Conservation (phyloP, 306 rosid genomes). For the Vigna reflexopilosa region DNA sequence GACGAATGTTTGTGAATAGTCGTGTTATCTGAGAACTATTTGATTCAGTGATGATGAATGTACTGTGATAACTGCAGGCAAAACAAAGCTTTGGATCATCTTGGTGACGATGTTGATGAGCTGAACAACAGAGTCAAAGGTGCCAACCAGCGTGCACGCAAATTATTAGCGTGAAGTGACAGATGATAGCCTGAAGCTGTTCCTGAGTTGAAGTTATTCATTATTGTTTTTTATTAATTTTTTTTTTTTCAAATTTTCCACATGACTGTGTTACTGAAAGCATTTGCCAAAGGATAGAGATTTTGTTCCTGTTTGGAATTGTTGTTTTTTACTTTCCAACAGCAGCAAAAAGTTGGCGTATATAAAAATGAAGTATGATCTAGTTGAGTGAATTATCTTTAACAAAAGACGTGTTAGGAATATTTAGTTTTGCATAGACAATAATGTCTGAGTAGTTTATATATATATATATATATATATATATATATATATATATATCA, state of each 20-base stretch:
- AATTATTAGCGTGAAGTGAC: conserved; percentile 54
- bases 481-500: no score
- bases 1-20: neutral
- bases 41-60: neutral
- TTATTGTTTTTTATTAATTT: conserved; percentile 5
- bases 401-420: neutral
- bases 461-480: no score
- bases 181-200: conserved; percentile 4
- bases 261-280: neutral
- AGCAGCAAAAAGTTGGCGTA: neutral
- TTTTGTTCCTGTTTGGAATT: conserved; percentile 7
- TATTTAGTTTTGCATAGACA: neutral
- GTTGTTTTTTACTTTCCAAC: neutral
- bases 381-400: neutral
- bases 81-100: conserved; percentile 88
- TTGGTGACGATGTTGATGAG: conserved; percentile 77
- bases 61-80: conserved; percentile 70
- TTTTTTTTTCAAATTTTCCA: neutral
- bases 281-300: conserved; percentile 10
- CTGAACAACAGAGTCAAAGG: conserved; percentile 84
- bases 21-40: neutral
- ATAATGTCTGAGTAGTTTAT: no score
- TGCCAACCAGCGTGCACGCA: conserved; percentile 81
- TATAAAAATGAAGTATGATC: neutral
- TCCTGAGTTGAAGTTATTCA: conserved; percentile 1